A percentile compares a stretch with the other conserved stretches of the same genome.
Conservation (phyloP, 1,139 yeast genomes). For the Nakaseomyces uthaithaninus region DNA sequence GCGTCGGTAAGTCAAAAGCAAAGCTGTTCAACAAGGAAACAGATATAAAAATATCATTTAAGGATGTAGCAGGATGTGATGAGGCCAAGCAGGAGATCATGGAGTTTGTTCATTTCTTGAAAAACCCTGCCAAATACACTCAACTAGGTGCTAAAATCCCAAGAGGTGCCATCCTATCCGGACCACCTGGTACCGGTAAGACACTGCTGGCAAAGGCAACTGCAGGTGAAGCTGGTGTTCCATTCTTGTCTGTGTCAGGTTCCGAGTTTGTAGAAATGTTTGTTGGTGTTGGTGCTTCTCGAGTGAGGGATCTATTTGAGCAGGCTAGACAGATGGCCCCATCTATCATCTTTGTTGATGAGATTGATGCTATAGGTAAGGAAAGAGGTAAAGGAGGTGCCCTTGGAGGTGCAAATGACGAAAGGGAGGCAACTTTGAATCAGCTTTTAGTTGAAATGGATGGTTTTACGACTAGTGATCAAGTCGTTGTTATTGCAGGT, state of each 20-base stretch:
- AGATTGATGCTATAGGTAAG: constrained; percentile 79
- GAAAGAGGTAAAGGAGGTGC: constrained; percentile 54
- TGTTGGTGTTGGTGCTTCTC: constrained; percentile 76
- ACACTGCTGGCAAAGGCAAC: constrained; percentile 75
- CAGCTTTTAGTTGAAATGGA: constrained; percentile 81
- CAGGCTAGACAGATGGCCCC: constrained; percentile 79
- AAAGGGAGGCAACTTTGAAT: constrained; percentile 70
- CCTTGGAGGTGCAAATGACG: constrained; percentile 65
- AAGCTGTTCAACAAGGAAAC: constrained; percentile 63
- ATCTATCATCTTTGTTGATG: constrained; percentile 71
- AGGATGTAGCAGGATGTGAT: constrained; percentile 77
- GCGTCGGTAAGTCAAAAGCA: constrained; percentile 61
- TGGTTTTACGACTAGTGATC: constrained; percentile 67
- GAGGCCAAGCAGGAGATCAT: constrained; percentile 78
- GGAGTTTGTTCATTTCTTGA: constrained; percentile 76
- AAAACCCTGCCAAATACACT: constrained; percentile 66
- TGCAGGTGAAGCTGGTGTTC: constrained; percentile 81
- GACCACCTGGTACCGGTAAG: constrained; percentile 87
- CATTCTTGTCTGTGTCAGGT: constrained; percentile 74
- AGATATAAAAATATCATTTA: constrained; percentile 61
- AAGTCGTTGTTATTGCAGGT: constrained; percentile 76
- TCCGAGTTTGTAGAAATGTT: constrained; percentile 78
- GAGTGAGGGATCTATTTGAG: constrained; percentile 74
- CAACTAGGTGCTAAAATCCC: constrained; percentile 77
- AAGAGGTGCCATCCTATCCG: constrained; percentile 73